Evolutionary conservation across 352 stramenopile genomes (phyloP), one percentile per base, ranked within the genome.

Genomic region (Pythium brachiatum): DNA sequence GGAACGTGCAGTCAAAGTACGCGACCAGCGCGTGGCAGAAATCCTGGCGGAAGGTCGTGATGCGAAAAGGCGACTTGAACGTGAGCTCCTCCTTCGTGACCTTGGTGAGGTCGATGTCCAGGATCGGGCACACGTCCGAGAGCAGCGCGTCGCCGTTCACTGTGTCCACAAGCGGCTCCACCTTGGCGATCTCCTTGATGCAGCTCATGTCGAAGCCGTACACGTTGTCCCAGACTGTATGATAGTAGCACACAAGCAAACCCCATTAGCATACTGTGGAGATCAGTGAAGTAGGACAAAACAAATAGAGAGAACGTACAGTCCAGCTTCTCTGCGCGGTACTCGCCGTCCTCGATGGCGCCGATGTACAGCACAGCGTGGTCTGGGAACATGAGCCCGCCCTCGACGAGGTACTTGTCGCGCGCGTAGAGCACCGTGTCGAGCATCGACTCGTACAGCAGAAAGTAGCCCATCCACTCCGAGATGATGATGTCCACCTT

Each of bases 141-240:
- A 98, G 75, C 20, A 99, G 57, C 13, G 89, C 81, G 15, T 98
- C 95, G 58, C 75, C 81, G 61, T 98, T 90, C 23, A 99, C 95
- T 7, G 97, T 96, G 76, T 99, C 97, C 38, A 99, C 97, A 8
- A 99, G 86, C 13, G 97, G 96, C 77, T 99, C 97, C 23, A 84
- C 87, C 66, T 99, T 88, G 51, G 96, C 97, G 53, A 99, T 97
- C 59, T 98, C 86, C 73, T 98, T 97, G 72, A 99, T 98, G 64
- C 85, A 95, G 74, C 87, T 98, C 97, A 99, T 99, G 74, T 99
- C 95, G 70, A 99, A 99, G 52, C 97, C 97, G 81, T 99, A 99
- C 6, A 99, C 97, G 73, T 98, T 94, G 52, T 99, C 86, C 97
- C 97, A 99, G 74, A 99, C 93, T 79, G 84, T 69, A n/a, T n/a